Conservation (phyloP, 2,329 filamentous ascomycete species). For the Fusarium nurragi region DNA sequence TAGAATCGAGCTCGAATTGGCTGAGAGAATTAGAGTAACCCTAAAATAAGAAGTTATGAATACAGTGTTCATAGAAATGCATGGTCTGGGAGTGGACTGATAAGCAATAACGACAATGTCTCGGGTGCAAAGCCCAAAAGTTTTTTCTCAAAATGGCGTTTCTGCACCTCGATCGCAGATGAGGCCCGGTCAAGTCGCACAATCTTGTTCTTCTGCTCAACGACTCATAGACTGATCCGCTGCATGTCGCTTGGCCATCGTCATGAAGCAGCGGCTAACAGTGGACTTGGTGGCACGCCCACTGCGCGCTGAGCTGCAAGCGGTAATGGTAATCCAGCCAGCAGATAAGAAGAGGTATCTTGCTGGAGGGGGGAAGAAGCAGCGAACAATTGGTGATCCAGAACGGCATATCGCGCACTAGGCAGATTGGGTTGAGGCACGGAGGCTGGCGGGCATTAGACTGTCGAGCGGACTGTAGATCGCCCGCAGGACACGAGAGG, state of each 20-base stretch:
- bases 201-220: conserved; percentile 3
- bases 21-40: neutral
- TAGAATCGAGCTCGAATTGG: neutral
- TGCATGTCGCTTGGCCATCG: conserved; percentile 26
- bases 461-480: conserved; percentile 27
- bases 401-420: conserved; percentile 2
- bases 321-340: conserved; percentile 4
- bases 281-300: conserved; percentile 20
- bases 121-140: neutral
- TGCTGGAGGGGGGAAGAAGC: neutral
- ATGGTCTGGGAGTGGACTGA: conserved; percentile 5
- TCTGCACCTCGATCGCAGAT: conserved; percentile 22
- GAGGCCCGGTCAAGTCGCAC: conserved; percentile 17
- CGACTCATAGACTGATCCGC: conserved; percentile 2
- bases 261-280: conserved; percentile 38
- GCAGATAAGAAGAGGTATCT: conserved; percentile 6
- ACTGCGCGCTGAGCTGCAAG: conserved; percentile 19
- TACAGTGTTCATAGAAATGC: neutral
- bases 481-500: conserved; percentile 7
- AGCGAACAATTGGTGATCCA: conserved; percentile 2
- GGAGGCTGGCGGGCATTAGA: conserved; percentile 20
- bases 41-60: neutral
- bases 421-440: conserved; percentile 4
- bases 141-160: conserved; percentile 1
- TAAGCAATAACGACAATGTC: conserved; percentile 8